A percentile compares a stretch with the other conserved stretches of the same genome.
phyloP scores from a whole-genome alignment of 1,284 basidiomycete species.

The Irpex sp. region DNA sequence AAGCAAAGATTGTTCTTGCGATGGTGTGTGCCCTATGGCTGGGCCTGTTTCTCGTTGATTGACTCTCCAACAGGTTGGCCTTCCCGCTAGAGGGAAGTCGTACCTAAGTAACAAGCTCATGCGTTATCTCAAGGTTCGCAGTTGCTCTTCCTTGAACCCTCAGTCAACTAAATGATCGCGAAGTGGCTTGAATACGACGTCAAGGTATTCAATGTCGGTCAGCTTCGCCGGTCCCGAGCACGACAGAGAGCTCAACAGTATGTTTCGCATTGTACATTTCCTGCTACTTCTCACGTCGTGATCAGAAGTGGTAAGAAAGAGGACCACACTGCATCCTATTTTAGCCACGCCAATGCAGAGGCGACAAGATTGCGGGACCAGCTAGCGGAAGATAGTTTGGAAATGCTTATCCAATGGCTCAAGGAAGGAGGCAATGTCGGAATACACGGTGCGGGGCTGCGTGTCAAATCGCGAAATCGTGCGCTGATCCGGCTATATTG shows the following conservation, averaged over 20 bases:
- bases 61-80: conserved; percentile 54
- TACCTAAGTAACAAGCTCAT: conserved; percentile 84
- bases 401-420: conserved; percentile 94
- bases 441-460: conserved; percentile 75
- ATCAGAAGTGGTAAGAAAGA: conserved; percentile 75
- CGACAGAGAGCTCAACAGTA: conserved; percentile 73
- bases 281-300: not conserved
- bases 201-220: conserved; percentile 97
- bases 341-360: conserved; percentile 83
- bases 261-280: conserved; percentile 20
- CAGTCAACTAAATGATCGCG: conserved; percentile 2
- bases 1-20: conserved; percentile 97
- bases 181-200: conserved; percentile 99
- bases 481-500: not conserved
- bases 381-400: conserved; percentile 89
- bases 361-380: conserved; percentile 79
- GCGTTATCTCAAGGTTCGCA: conserved; percentile 70
- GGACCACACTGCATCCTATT: conserved; percentile 91
- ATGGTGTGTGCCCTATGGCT: conserved; percentile 60
- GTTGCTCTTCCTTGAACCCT: not conserved
- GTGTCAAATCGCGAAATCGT: not conserved
- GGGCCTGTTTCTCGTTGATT: conserved; percentile 19
- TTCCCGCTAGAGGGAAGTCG: conserved; percentile 83
- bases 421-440: conserved; percentile 96
- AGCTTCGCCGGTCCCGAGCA: conserved; percentile 87